Conservation (phyloP, 768 basidiomycete genomes). For the Lactarius sanguifluus region DNA sequence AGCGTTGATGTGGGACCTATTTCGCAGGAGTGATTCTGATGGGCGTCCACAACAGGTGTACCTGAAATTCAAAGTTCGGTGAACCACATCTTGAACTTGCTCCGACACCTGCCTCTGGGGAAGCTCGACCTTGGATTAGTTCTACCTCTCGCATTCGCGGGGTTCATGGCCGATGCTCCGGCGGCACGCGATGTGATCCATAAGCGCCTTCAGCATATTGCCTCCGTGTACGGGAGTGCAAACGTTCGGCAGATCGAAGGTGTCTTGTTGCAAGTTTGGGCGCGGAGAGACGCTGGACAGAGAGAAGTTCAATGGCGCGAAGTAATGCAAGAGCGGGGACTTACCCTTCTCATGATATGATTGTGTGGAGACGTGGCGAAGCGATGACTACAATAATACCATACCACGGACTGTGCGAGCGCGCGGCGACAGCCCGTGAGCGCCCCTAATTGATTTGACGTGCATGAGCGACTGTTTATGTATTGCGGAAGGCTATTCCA, state of each 20-base stretch:
- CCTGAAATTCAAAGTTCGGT: constrained; percentile 27
- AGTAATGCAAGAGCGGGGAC: constrained; percentile 29
- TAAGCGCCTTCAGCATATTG: constrained; percentile 25
- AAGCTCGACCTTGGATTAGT: constrained; percentile 27
- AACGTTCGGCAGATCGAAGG: constrained; percentile 27
- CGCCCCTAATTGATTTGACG: constrained; percentile 20
- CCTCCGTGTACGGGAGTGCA: constrained; percentile 15
- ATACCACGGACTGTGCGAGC: constrained; percentile 14
- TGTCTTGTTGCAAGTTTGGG: constrained; percentile 28
- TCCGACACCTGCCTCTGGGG: constrained; percentile 24
- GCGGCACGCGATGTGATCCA: constrained; percentile 22
- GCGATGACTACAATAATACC: constrained; percentile 18
- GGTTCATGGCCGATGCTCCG: constrained; percentile 23
- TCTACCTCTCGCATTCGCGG: constrained; percentile 26
- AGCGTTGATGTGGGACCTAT: constrained; percentile 3
- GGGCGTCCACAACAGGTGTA: constrained; percentile 24
- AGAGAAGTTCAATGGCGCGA: constrained; percentile 29
- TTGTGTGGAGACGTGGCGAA: background rate
- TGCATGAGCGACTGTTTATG: constrained; percentile 20
- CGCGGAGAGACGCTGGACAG: constrained; percentile 24
- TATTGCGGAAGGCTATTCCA: constrained; percentile 18
- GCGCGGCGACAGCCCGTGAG: background rate
- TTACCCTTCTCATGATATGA: constrained; percentile 30
- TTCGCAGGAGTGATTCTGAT: constrained; percentile 8
- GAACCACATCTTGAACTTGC: constrained; percentile 26